phyloP scores from a whole-genome alignment of 176 grass and related monocot species.

The Aegilops bicornis region DNA sequence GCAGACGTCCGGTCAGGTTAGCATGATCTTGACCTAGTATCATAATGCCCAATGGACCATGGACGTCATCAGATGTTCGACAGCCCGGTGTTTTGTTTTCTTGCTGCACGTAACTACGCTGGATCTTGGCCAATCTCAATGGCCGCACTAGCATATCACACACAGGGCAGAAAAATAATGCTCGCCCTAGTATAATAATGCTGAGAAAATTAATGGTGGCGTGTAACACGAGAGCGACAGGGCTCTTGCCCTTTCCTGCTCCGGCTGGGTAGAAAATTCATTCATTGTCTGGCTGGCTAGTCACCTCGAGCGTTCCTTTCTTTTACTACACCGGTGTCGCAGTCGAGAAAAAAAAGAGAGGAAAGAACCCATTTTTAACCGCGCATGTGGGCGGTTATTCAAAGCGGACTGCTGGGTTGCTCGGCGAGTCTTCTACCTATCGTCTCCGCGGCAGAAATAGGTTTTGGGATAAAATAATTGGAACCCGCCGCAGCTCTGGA shows the following conservation, averaged over 20 bases:
- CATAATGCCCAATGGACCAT: neutral
- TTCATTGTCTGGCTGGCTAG: neutral
- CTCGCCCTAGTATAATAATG: neutral
- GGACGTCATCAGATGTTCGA: constrained; percentile 17
- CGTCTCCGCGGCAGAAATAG: neutral
- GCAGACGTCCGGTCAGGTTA: neutral
- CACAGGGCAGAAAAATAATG: neutral
- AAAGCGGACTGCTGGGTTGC: neutral
- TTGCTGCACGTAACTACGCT: neutral
- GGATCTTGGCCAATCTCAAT: neutral
- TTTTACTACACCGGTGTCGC: constrained; percentile 23
- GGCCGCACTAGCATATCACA: neutral
- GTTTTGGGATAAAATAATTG: neutral
- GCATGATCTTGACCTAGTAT: neutral
- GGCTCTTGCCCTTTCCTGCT: neutral
- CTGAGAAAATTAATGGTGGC: neutral
- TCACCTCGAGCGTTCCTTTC: neutral
- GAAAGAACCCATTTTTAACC: neutral
- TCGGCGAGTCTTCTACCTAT: neutral
- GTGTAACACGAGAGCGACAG: neutral
- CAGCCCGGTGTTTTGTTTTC: neutral
- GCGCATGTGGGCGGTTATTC: neutral
- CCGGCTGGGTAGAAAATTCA: neutral
- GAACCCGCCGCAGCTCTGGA: neutral
- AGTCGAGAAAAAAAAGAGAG: neutral